phyloP scores from a whole-genome alignment of 148 eudicot species.

The Amaranthus cruentus region DNA sequence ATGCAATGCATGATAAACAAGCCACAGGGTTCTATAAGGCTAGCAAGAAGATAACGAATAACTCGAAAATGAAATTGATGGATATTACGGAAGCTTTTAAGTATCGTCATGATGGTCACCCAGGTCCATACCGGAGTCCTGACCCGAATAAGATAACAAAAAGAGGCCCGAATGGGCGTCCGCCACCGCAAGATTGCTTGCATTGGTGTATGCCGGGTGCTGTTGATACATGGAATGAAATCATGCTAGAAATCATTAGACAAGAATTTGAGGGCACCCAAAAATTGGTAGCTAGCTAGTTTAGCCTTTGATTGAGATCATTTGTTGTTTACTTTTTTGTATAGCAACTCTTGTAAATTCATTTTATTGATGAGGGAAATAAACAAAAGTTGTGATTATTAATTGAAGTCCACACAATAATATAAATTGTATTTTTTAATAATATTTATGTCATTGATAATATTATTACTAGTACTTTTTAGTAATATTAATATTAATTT shows the following conservation, averaged over 20 bases:
- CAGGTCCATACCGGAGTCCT: constrained; percentile 65
- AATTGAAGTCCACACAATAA: too few relatives aligned
- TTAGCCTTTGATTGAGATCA: background rate
- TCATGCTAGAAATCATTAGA: constrained; percentile 65
- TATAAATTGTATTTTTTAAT: too few relatives aligned
- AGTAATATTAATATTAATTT: too few relatives aligned
- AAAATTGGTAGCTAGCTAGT: background rate
- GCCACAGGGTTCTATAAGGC: constrained; percentile 52
- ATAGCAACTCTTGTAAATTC: too few relatives aligned
- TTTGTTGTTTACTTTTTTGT: too few relatives aligned
- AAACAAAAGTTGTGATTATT: too few relatives aligned
- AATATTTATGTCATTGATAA: too few relatives aligned
- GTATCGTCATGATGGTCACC: constrained; percentile 89
- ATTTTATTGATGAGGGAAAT: too few relatives aligned
- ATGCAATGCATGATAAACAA: constrained; percentile 79
- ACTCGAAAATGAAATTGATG: constrained; percentile 59
- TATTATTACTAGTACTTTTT: too few relatives aligned
- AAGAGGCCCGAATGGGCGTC: constrained; percentile 66
- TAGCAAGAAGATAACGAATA: constrained; percentile 39
- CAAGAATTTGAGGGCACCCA: constrained; percentile 32
- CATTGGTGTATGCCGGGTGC: constrained; percentile 99
- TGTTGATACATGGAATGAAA: constrained; percentile 84
- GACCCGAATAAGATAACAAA: constrained; percentile 61
- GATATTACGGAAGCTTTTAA: constrained; percentile 67
- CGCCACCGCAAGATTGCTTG: constrained; percentile 91